Conservation (phyloP, 192 early-diverging fungal species). For the Podila epicladia region DNA sequence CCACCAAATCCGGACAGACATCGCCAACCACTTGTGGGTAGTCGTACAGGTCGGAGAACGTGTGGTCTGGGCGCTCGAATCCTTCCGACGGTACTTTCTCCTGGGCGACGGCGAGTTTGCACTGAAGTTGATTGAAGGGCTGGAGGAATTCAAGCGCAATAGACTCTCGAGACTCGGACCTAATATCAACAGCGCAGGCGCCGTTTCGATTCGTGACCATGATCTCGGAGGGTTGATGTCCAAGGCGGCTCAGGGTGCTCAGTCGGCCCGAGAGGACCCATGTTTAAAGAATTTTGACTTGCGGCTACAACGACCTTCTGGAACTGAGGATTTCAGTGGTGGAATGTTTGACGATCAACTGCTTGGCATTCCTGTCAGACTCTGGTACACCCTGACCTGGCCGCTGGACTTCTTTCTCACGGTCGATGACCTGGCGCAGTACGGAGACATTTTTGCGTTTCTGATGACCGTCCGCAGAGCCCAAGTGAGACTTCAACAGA, state of each 20-base stretch:
- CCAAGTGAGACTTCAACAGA: constrained; percentile 61
- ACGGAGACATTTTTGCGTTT: constrained; percentile 70
- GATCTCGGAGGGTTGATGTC: constrained; percentile 20
- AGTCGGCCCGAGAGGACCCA: constrained; percentile 23
- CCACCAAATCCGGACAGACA: constrained; percentile 59
- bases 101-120: constrained; percentile 72
- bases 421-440: constrained; percentile 64
- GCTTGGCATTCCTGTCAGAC: constrained; percentile 58
- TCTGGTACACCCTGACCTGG: constrained; percentile 71
- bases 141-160: constrained; percentile 53
- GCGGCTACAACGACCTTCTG: background rate
- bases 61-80: constrained; percentile 63
- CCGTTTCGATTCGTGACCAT: constrained; percentile 39
- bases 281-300: constrained; percentile 22
- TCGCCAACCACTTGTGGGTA: constrained; percentile 70
- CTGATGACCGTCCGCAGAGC: constrained; percentile 65
- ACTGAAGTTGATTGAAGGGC: constrained; percentile 63
- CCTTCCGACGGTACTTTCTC: constrained; percentile 69
- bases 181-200: constrained; percentile 18
- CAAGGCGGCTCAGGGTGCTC: constrained; percentile 31
- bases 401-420: constrained; percentile 77
- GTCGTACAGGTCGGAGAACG: constrained; percentile 73
- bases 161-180: constrained; percentile 36
- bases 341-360: constrained; percentile 60
- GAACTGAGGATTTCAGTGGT: background rate